phyloP scores from a whole-genome alignment of 306 rosid species.

The Begonia masoniana region DNA sequence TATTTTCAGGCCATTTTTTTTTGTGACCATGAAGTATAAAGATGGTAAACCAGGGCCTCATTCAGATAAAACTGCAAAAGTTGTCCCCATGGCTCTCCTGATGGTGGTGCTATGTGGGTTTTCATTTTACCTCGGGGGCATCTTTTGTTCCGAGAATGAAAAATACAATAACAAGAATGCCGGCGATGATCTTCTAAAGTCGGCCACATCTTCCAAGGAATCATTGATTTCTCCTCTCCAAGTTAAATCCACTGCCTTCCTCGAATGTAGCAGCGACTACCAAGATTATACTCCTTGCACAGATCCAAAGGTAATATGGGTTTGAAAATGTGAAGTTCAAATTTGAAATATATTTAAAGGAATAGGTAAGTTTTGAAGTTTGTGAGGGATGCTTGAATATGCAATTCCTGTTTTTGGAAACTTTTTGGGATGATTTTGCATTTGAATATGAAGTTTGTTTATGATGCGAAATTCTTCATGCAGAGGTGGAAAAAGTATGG shows the following conservation, averaged over 20 bases:
- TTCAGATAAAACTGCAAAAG: slow-evolving; percentile 37
- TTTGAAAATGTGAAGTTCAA: too few relatives aligned
- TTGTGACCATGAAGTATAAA: slow-evolving; percentile 64
- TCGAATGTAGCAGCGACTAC: slow-evolving; percentile 53
- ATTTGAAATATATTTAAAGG: too few relatives aligned
- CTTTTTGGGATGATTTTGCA: too few relatives aligned
- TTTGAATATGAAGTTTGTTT: background rate
- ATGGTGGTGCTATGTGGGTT: slow-evolving; percentile 57
- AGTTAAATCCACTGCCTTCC: slow-evolving; percentile 30
- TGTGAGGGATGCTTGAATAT: too few relatives aligned
- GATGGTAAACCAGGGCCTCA: slow-evolving; percentile 64
- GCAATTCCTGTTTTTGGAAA: too few relatives aligned
- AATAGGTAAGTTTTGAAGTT: too few relatives aligned
- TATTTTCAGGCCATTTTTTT: slow-evolving; percentile 31
- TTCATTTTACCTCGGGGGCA: slow-evolving; percentile 84
- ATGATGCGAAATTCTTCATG: slow-evolving; percentile 17
- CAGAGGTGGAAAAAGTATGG: slow-evolving; percentile 97
- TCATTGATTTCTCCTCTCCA: slow-evolving; percentile 37
- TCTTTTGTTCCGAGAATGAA: slow-evolving; percentile 41
- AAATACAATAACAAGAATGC: slow-evolving; percentile 15
- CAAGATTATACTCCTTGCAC: slow-evolving; percentile 99
- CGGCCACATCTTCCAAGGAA: slow-evolving; percentile 28
- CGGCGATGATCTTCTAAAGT: slow-evolving; percentile 16
- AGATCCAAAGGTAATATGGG: slow-evolving; percentile 86
- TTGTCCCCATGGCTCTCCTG: slow-evolving; percentile 34